phyloP scores from a whole-genome alignment of 345 rosid species.

The Bruguiera sexangula region DNA sequence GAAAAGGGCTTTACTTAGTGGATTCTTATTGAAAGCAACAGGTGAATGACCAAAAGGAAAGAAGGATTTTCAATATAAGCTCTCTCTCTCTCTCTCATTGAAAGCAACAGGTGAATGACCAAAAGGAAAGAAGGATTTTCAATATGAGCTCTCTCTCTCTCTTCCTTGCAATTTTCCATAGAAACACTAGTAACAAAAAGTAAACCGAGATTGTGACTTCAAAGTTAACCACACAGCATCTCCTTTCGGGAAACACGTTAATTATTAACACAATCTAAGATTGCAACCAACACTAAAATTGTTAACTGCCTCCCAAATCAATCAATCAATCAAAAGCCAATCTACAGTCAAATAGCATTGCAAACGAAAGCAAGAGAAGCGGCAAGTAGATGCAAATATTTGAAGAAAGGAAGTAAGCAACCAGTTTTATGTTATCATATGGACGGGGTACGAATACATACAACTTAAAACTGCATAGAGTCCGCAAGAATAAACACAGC shows the following conservation, averaged over 20 bases:
- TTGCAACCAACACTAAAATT: not conserved
- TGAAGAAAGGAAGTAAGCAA: too few relatives aligned
- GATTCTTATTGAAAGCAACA: constrained; percentile 3
- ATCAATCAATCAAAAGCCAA: not conserved
- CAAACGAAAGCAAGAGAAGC: not conserved
- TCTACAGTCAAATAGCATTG: not conserved
- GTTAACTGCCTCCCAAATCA: not conserved
- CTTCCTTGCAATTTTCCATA: constrained; percentile 1
- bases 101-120: constrained; percentile 5
- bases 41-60: not conserved
- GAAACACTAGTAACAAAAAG: constrained; percentile 14
- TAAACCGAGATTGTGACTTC: constrained; percentile 18
- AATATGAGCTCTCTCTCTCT: constrained; percentile 3
- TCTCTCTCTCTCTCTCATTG: not conserved
- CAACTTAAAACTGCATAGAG: not conserved
- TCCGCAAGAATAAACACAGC: not conserved
- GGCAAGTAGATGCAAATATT: too few relatives aligned
- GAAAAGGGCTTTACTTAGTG: constrained; percentile 11
- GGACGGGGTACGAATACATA: not conserved
- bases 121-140: not conserved
- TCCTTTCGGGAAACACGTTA: not conserved
- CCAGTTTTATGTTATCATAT: too few relatives aligned
- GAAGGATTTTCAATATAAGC: not conserved
- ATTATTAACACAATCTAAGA: constrained; percentile 5
- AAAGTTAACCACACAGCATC: constrained; percentile 7